Base-by-base conservation (phyloP, 139 green algal species). In the Coccomyxa sp. region DNA sequence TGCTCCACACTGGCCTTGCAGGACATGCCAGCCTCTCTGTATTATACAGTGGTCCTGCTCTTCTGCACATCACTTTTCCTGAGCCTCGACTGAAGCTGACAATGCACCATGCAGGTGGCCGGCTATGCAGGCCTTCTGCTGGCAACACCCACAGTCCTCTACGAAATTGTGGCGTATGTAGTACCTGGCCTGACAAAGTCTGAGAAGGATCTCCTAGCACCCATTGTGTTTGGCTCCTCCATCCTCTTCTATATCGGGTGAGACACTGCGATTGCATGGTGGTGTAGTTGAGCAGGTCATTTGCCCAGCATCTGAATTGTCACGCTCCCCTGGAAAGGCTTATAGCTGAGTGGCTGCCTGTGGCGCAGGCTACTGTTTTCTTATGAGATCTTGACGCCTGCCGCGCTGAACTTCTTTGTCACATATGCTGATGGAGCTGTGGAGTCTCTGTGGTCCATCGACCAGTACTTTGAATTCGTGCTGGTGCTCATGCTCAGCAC, bases 391-490 rank as follows among this genome's bases (percentile, higher is more conserved):
- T 87, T 99, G 0, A 97, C 94, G 5, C 96, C 96, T 7, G 96
- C 96, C 1, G 96, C 96, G 0, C 91, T 99, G 33, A 97, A 94
- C 76, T 99, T 99, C 87, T 99, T 99, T 68, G 93, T 99, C 39
- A 88, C 81, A 3, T 99, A 99, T 83, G 90, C 96, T 4, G 93
- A 98, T 50, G 95, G 95, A 18, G 96, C 97, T 7, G 96, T 99
- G 81, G 96, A 99, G 91, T 95, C 86, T 0, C 85, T 99, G 36
- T 99, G 96, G 96, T 98, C 92, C 75, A 99, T 99, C 80, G 96
- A 99, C 87, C 95, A 99, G 89, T 99, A 99, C 90, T 99, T 99
- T 88, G 92, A 98, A 87, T 99, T 99, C 88, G 95, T 99, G 58
- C 91, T 99, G 55, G 90, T 99, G 41, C 89, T 99, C 33, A 95